Conservation (phyloP, 371 early-diverging fungal genomes). For the Massospora cicadina region DNA sequence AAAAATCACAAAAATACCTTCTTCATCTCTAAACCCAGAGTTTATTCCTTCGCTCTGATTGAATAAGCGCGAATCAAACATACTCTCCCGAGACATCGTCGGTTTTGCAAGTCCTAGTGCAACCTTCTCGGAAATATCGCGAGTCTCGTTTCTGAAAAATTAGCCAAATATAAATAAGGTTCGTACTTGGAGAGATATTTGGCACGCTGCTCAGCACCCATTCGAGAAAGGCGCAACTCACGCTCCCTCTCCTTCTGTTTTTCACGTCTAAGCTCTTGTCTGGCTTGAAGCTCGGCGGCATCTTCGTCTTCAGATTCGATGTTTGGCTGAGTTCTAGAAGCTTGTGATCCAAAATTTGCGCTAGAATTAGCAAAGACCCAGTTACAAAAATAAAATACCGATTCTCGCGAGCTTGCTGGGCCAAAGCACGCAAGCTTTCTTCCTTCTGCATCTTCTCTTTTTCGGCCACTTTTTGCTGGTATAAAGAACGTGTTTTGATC, state of each 20-base stretch:
- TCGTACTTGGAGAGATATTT: slow-evolving; percentile 50
- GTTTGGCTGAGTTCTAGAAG: slow-evolving; percentile 13
- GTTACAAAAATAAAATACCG: slow-evolving; percentile 21
- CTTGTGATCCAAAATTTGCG: neutral
- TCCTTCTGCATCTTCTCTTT: slow-evolving; percentile 90
- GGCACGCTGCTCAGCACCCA: slow-evolving; percentile 76
- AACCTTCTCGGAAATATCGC: slow-evolving; percentile 96
- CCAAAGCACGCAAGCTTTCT: slow-evolving; percentile 65
- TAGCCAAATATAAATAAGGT: neutral
- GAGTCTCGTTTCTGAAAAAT: slow-evolving; percentile 32
- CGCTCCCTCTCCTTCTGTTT: slow-evolving; percentile 69
- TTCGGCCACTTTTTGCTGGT: slow-evolving; percentile 81
- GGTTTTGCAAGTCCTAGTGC: slow-evolving; percentile 91
- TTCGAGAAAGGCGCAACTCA: slow-evolving; percentile 70
- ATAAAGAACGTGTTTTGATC: slow-evolving; percentile 67
- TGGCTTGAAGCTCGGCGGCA: slow-evolving; percentile 40
- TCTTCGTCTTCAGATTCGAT: slow-evolving; percentile 19
- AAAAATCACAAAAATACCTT: slow-evolving; percentile 15
- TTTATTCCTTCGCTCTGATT: slow-evolving; percentile 72
- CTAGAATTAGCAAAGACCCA: neutral
- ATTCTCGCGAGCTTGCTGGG: slow-evolving; percentile 85
- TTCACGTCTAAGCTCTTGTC: slow-evolving; percentile 77
- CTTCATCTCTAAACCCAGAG: slow-evolving; percentile 77
- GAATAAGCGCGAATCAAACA: slow-evolving; percentile 88
- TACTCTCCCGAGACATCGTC: slow-evolving; percentile 61